These are phyloP conservation scores for Rhizoclosmatium globosum DNA, from an alignment of 192 early-diverging fungal species.

Conservation along the genomic window DNA sequence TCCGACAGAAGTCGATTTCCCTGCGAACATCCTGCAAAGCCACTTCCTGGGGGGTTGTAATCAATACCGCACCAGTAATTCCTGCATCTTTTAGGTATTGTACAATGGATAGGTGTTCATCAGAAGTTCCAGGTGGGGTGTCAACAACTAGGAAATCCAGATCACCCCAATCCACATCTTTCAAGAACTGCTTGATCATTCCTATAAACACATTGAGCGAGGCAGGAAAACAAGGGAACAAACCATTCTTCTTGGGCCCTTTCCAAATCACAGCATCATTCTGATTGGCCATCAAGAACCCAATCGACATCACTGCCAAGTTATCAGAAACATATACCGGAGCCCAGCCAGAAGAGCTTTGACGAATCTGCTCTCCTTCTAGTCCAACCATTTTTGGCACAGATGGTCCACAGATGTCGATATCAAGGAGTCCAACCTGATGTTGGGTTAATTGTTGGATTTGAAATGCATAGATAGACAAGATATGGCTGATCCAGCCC, in stretches of 20 bases:
- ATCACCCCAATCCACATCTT: slow-evolving; percentile 96
- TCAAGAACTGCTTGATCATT: slow-evolving; percentile 97
- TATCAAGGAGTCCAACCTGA: slow-evolving; percentile 90
- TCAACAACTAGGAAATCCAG: slow-evolving; percentile 95
- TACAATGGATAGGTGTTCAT: slow-evolving; percentile 94
- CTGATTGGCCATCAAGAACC: slow-evolving; percentile 87
- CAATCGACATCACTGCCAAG: slow-evolving; percentile 92
- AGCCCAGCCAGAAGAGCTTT: slow-evolving; percentile 84
- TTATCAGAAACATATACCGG: slow-evolving; percentile 62
- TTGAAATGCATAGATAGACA: slow-evolving; percentile 5
- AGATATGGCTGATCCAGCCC: background rate
- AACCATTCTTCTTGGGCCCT: slow-evolving; percentile 97
- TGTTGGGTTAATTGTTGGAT: background rate
- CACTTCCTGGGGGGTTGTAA: slow-evolving; percentile 95
- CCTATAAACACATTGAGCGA: slow-evolving; percentile 56
- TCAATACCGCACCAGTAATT: slow-evolving; percentile 86
- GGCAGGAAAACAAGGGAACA: background rate
- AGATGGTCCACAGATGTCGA: slow-evolving; percentile 97
- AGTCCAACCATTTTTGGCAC: slow-evolving; percentile 96
- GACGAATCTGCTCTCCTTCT: slow-evolving; percentile 87
- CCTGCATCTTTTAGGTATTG: slow-evolving; percentile 83
- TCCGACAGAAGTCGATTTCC: slow-evolving; percentile 67
- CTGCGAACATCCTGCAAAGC: slow-evolving; percentile 65
- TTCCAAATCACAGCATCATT: slow-evolving; percentile 98
- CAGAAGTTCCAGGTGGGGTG: slow-evolving; percentile 97